Conservation (phyloP, 176 grass and related monocot genomes). For the Oryza meridionalis region DNA sequence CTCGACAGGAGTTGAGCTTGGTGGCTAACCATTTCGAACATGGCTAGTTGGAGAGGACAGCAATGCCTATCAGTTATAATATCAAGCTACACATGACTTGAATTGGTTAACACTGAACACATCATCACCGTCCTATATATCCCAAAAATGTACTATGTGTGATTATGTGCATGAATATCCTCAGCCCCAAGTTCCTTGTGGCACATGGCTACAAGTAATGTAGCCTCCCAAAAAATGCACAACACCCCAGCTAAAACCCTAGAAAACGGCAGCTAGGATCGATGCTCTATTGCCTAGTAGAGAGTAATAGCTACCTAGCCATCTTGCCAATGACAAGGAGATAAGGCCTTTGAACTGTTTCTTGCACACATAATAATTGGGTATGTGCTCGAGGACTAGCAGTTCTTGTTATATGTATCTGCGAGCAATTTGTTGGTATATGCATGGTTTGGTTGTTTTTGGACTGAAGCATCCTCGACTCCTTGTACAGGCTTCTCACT, state of each 20-base stretch:
- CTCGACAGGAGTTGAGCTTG: slow-evolving; percentile 42
- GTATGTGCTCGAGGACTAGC: slow-evolving; percentile 31
- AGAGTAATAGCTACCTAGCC: background rate
- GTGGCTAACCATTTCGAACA: slow-evolving; percentile 33
- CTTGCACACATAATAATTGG: background rate
- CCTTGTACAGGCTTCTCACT: background rate
- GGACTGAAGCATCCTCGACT: slow-evolving; percentile 26
- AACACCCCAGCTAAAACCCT: slow-evolving; percentile 4
- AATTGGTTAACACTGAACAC: background rate
- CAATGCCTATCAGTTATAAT: background rate
- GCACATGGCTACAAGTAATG: slow-evolving; percentile 23
- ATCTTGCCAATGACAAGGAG: slow-evolving; percentile 28
- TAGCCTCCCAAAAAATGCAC: background rate
- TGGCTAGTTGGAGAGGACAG: slow-evolving; percentile 40
- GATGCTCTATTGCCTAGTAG: background rate
- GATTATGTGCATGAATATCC: slow-evolving; percentile 9
- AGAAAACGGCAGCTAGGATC: background rate
- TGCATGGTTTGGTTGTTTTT: slow-evolving; percentile 33
- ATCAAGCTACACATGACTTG: slow-evolving; percentile 16
- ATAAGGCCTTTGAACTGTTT: background rate
- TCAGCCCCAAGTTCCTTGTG: slow-evolving; percentile 16
- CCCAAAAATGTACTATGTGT: background rate
- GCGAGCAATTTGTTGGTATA: slow-evolving; percentile 40
- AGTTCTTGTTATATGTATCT: slow-evolving; percentile 9
- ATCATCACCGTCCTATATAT: slow-evolving; percentile 15